These are phyloP conservation scores for Neltuma alba DNA, from an alignment of 306 rosid species.

Conservation along the genomic window DNA sequence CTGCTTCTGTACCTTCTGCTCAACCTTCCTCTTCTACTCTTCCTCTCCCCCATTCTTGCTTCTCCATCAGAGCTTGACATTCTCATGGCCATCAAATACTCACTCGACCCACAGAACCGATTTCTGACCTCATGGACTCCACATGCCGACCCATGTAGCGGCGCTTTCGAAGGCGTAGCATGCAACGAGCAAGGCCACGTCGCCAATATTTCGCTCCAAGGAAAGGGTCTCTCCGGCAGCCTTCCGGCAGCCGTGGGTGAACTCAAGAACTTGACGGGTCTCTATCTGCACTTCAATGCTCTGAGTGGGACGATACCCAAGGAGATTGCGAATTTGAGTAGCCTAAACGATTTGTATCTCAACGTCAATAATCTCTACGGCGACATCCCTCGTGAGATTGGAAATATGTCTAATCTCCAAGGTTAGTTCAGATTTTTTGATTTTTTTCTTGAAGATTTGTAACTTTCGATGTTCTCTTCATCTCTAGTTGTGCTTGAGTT, in stretches of 20 bases:
- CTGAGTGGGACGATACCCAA: constrained; percentile 72
- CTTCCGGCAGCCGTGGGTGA: constrained; percentile 53
- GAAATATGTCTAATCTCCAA: constrained; percentile 71
- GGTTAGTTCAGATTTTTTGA: constrained; percentile 42
- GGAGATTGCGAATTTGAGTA: constrained; percentile 59
- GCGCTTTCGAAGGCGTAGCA: not conserved
- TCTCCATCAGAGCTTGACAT: not conserved
- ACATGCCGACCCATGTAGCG: not conserved
- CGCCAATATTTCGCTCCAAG: not conserved
- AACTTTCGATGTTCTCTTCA: not conserved
- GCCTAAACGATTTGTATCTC: constrained; percentile 77
- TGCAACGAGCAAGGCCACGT: not conserved
- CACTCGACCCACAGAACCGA: constrained; percentile 1
- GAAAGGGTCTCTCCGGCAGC: not conserved
- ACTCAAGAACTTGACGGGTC: constrained; percentile 74
- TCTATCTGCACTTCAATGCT: constrained; percentile 79
- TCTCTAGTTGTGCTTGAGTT: constrained; percentile 1
- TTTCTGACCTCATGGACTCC: constrained; percentile 5
- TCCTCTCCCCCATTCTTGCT: not conserved
- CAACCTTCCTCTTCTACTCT: not conserved
- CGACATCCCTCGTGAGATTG: constrained; percentile 68
- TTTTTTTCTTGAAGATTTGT: not conserved
- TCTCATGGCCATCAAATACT: constrained; percentile 9
- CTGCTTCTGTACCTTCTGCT: not conserved
- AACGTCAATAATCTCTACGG: constrained; percentile 76